Base-by-base conservation (phyloP, 768 basidiomycete species). In the Termitomyces sp. region DNA sequence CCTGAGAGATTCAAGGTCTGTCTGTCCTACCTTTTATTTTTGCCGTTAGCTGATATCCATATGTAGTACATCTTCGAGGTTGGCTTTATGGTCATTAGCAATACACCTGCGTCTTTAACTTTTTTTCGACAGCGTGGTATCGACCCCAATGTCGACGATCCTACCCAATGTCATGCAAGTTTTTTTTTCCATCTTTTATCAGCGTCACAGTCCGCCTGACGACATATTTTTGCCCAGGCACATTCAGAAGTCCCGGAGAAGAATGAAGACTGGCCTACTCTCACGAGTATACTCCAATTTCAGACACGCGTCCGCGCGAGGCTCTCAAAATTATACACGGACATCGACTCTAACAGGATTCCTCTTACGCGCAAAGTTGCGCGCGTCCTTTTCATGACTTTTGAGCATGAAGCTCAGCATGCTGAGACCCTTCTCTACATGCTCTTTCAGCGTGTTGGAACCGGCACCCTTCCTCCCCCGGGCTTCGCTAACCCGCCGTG, bases 371-470 rank as follows among this genome's bases (percentile, higher is more conserved):
- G 89, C 49, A 86, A 81, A 66, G 70, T 88, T 7, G 91, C 81
- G 4, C 80, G 95, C 45, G 89, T 94, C 3, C 74, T 98, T 16
- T 93, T 88, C 74, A 94, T 98, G 88, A 89, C 90, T 0, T 84
- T 82, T 53, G 94, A 96, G 71, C 95, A 98, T 63, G 94, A 98
- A 68, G 90, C 82, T 5, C 76, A 92, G 69, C 96, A 98, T 66
- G 78, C 81, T 3, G 97, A 98, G 80, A 99, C 97, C 0, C 76
- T 98, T 25, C 76, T 98, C 3, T 98, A 98, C 71, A 98, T 98
- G 93, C 83, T 96, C 11, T 67, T 95, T 4, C 96, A 94, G 68
- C 82, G 85, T 45, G 83, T 89, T 17, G 90, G 89, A 38, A 82
- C 76, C 0, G 89, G 90, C 3, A 92, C 92, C 3, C 77, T 90